phyloP scores from a whole-genome alignment of 257 asterid species.

The Nicotiana undulata region DNA sequence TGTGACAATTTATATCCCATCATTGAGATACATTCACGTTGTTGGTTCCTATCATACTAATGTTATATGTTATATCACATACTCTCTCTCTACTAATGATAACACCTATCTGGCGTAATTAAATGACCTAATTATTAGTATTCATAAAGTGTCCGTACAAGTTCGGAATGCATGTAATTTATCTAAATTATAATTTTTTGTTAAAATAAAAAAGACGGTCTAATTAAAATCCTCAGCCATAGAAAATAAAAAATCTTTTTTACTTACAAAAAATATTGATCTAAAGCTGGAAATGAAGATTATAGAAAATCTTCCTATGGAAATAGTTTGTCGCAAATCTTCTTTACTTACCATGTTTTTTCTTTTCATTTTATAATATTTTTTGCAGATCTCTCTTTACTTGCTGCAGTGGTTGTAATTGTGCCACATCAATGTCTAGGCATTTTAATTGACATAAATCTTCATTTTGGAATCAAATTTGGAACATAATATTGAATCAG shows the following conservation, averaged over 20 bases:
- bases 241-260: too few relatives aligned
- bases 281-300: too few relatives aligned
- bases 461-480: constrained; percentile 5
- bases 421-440: background rate
- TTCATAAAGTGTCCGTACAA: background rate
- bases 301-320: too few relatives aligned
- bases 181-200: background rate
- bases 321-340: background rate
- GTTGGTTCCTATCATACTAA: constrained; percentile 17
- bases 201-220: too few relatives aligned
- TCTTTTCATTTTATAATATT: background rate
- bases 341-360: background rate
- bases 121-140: background rate
- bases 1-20: constrained; percentile 14
- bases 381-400: background rate
- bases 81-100: too few relatives aligned
- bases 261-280: too few relatives aligned
- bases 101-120: background rate
- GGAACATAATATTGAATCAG: background rate
- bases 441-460: background rate
- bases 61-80: background rate
- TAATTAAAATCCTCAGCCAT: too few relatives aligned
- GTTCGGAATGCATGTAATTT: background rate
- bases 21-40: constrained; percentile 8
- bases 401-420: background rate